A percentile compares a stretch with the other conserved stretches of the same genome.
Conservation (phyloP, 1,284 basidiomycete genomes). For the Ustilago loliicola region DNA sequence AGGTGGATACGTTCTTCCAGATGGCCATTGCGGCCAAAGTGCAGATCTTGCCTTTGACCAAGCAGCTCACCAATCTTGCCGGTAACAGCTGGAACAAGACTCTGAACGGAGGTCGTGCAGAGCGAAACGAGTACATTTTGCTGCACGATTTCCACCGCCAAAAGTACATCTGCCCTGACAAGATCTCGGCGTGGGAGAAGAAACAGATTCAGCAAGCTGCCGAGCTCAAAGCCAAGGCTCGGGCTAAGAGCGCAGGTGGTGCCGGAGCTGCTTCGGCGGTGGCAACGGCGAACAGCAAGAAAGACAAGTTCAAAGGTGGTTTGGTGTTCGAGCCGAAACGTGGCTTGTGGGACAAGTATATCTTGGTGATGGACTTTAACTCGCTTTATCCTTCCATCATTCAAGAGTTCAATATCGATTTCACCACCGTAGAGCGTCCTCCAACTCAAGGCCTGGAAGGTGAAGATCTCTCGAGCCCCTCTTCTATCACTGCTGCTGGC, state of each 20-base stretch:
- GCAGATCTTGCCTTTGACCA: slow-evolving; percentile 88
- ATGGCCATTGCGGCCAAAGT: slow-evolving; percentile 94
- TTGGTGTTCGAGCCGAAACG: slow-evolving; percentile 97
- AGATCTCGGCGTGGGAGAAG: slow-evolving; percentile 78
- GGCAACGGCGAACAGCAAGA: slow-evolving; percentile 77
- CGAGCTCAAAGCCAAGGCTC: slow-evolving; percentile 49
- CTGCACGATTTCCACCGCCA: slow-evolving; percentile 97
- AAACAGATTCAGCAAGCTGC: slow-evolving; percentile 62
- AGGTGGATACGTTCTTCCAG: slow-evolving; percentile 93
- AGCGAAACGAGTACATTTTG: slow-evolving; percentile 98
- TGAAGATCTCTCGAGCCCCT: slow-evolving; percentile 13
- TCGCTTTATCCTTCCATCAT: slow-evolving; percentile 99
- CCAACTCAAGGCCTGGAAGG: slow-evolving; percentile 73
- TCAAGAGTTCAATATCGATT: slow-evolving; percentile 99
- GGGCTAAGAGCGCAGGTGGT: slow-evolving; percentile 33
- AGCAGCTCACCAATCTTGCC: slow-evolving; percentile 95
- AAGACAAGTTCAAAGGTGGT: slow-evolving; percentile 98
- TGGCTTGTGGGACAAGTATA: slow-evolving; percentile 95
- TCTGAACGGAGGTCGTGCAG: slow-evolving; percentile 81
- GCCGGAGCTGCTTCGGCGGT: slow-evolving; percentile 18
- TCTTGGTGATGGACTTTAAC: slow-evolving; percentile 99
- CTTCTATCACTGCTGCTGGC: slow-evolving; percentile 8
- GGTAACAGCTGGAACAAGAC: slow-evolving; percentile 87
- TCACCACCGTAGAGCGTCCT: slow-evolving; percentile 87
- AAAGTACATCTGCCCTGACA: slow-evolving; percentile 97